Conservation (phyloP, 2,329 filamentous ascomycete species). For the Diplodia intermedia region DNA sequence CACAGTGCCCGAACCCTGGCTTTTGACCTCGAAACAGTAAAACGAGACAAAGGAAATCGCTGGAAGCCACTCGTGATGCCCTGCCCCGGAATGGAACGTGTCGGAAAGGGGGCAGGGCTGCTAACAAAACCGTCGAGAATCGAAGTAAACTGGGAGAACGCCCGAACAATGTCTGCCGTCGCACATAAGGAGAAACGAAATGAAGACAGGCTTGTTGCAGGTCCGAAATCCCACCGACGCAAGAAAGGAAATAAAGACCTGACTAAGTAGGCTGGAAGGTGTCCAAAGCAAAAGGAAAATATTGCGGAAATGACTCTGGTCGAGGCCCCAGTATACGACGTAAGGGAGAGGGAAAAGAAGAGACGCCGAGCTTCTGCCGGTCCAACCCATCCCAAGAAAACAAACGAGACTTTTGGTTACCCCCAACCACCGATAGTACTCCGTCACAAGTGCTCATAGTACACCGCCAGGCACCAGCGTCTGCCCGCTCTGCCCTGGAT, state of each 20-base stretch:
- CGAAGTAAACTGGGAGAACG: conserved; percentile 23
- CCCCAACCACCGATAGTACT: background rate
- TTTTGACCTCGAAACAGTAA: conserved; percentile 2
- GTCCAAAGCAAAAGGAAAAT: conserved; percentile 21
- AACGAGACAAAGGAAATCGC: conserved; percentile 23
- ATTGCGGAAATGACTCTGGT: conserved; percentile 24
- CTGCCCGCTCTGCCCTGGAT: conserved; percentile 9
- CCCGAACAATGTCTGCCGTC: conserved; percentile 27
- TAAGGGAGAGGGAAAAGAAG: conserved; percentile 15
- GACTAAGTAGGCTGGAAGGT: conserved; percentile 16
- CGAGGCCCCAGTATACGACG: conserved; percentile 1
- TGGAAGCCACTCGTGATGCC: conserved; percentile 28
- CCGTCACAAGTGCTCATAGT: conserved; percentile 10
- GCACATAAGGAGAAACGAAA: conserved; percentile 29
- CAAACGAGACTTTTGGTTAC: conserved; percentile 23
- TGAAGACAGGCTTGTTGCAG: conserved; percentile 18
- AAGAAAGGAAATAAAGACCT: conserved; percentile 20
- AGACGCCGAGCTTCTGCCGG: conserved; percentile 6
- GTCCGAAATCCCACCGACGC: conserved; percentile 10
- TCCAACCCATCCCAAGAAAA: conserved; percentile 1
- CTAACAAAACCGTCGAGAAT: conserved; percentile 13
- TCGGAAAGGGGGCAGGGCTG: conserved; percentile 19
- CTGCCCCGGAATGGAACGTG: conserved; percentile 3
- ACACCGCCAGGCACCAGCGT: conserved; percentile 28
- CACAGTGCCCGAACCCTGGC: background rate